Evolutionary conservation across 2,329 filamentous ascomycete species (phyloP).

Genomic region (Colletotrichum incanum): DNA sequence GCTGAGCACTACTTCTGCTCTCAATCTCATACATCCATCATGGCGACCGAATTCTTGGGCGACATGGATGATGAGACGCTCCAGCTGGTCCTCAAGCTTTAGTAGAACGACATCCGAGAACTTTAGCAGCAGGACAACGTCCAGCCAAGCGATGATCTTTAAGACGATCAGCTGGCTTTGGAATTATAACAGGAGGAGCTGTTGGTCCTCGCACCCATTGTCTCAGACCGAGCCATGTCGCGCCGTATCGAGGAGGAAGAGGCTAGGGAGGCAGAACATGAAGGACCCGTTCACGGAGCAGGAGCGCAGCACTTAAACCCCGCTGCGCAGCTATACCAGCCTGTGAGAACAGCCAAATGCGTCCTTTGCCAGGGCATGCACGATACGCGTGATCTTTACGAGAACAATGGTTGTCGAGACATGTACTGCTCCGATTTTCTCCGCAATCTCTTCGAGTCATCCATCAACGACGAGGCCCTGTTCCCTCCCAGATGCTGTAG

Average conservation of each 20-base stretch:
- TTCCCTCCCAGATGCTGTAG: conserved; percentile 57
- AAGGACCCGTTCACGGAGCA: neutral
- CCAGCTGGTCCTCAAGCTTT: neutral
- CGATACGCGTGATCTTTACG: neutral
- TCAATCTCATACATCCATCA: neutral
- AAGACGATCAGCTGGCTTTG: neutral
- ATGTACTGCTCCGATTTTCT: conserved; percentile 68
- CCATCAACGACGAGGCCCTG: conserved; percentile 64
- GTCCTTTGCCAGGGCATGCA: neutral
- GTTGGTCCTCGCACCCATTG: neutral
- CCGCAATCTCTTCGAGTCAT: conserved; percentile 57
- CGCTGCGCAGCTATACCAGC: neutral
- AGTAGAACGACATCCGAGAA: neutral
- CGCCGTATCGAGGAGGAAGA: neutral
- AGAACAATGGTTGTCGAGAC: conserved; percentile 47
- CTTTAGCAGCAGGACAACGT: too few species aligned
- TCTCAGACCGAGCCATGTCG: neutral
- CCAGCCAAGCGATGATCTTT: neutral
- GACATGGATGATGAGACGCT: neutral
- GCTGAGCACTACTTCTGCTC: too few species aligned
- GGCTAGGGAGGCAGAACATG: neutral
- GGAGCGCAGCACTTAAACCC: neutral
- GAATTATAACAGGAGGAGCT: neutral
- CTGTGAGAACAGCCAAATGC: neutral
- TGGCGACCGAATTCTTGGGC: neutral